Percentiles rank a stretch among this genome's conserved stretches.
Evolutionary conservation across 257 asterid species (phyloP).

Genomic region (Linaria vulgaris): DNA sequence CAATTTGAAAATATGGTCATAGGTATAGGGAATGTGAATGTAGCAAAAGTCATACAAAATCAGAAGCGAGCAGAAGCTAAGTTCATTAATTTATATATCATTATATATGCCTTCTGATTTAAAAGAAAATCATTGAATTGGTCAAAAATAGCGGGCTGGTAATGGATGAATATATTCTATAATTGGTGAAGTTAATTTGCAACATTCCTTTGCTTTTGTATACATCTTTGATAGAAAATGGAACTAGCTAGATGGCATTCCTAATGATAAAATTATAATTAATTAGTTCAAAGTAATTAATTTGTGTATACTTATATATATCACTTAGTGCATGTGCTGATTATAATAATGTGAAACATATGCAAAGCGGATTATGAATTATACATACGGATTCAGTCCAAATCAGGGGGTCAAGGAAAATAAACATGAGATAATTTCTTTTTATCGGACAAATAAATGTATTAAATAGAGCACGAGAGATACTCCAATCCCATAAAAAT

Average conservation of each 20-base stretch:
- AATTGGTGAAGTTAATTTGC: slow-evolving; percentile 27
- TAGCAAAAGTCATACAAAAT: slow-evolving; percentile 17
- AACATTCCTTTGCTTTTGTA: slow-evolving; percentile 24
- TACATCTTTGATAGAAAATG: slow-evolving; percentile 2
- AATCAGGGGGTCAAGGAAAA: too few species aligned
- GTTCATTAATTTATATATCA: neutral
- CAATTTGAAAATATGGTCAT: neutral
- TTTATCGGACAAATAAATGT: too few species aligned
- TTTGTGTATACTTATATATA: too few species aligned
- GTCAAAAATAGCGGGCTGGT: slow-evolving; percentile 44
- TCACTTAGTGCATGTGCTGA: neutral
- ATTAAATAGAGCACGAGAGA: too few species aligned
- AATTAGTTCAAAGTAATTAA: neutral
- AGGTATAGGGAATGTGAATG: slow-evolving; percentile 6
- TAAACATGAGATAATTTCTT: too few species aligned
- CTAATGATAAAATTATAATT: too few species aligned
- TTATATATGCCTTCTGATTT: slow-evolving; percentile 18
- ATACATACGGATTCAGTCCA: too few species aligned
- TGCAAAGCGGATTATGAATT: too few species aligned
- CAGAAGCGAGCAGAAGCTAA: neutral
- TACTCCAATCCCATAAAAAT: too few species aligned
- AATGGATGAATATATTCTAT: slow-evolving; percentile 45
- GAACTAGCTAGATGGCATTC: too few species aligned
- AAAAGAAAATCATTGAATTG: slow-evolving; percentile 24
- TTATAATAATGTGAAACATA: too few species aligned